Base-by-base conservation (phyloP, 495 filamentous ascomycete species). In the Penicillium riverlandense region DNA sequence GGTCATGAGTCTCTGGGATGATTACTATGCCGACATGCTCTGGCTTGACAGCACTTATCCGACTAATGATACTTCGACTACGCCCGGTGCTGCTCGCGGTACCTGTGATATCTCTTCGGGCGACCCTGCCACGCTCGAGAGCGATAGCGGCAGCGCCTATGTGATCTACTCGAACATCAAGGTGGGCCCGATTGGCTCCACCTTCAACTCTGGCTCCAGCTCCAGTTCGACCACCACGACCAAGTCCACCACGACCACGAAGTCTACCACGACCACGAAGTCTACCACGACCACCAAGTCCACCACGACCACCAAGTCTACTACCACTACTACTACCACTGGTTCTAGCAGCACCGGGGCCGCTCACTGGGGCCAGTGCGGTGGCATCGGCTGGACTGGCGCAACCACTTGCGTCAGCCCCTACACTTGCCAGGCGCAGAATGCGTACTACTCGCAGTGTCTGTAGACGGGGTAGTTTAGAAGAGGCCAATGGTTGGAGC, bases 31-130 rank as follows among this genome's bases (percentile, higher is more conserved):
- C 66, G 76, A 86, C 70, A 91, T 90, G 87, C 75, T 85, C 52
- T 91, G 87, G 87, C 80, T 92, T 55, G 86, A 90, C 72, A 80
- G 80, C 59, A 76, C 68, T 64, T 88, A 82, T 71, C 87, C 86
- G 4, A 64, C 72, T 34, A 71, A 73, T 54, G 71, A 63, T 2
- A 70, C 72, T 12, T 65, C 74, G 33, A 70, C 70, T 45, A 55
- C 54, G 9, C 83, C 83, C 30, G 87, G 87, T 62, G 74, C 77
- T 41, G 73, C 73, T 52, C 84, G 87, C 61, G 87, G 86, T 40
- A 74, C 76, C 45, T 92, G 87, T 65, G 40, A 75, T 35, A 73
- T 70, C 43, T 70, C 67, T 55, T 80, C 76, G 14, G 85, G 85
- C 50, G 72, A 69, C 29, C 85, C 86, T 11, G 55, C 64, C 15